Evolutionary conservation across 1,284 basidiomycete species (phyloP).

Genomic region (Moniliophthora roreri): DNA sequence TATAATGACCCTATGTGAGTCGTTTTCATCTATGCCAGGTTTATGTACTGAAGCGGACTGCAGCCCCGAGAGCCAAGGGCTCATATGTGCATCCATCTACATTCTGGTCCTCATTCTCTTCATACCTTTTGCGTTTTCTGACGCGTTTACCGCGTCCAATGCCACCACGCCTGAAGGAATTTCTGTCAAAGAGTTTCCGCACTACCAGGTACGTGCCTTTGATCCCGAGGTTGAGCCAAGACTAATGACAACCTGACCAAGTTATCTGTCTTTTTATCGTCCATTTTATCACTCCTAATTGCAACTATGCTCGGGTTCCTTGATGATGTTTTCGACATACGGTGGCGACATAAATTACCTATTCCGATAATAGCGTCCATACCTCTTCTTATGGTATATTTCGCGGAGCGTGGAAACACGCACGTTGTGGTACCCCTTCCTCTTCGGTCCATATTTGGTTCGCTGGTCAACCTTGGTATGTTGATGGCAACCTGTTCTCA

Average conservation of each 20-base stretch:
- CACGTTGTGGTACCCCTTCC: conserved; percentile 93
- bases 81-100: conserved; percentile 89
- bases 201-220: conserved; percentile 68
- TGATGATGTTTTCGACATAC: conserved; percentile 98
- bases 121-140: conserved; percentile 87
- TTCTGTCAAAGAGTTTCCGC: conserved; percentile 74
- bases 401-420: conserved; percentile 91
- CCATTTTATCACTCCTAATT: conserved; percentile 85
- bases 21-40: conserved; percentile 3
- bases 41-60: neutral
- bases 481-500: conserved; percentile 11
- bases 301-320: conserved; percentile 95
- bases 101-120: conserved; percentile 84
- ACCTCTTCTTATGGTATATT: conserved; percentile 95
- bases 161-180: conserved; percentile 56
- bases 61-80: conserved; percentile 92
- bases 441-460: conserved; percentile 68
- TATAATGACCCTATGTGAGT: conserved; percentile 74
- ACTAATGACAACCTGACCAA: conserved; percentile 28
- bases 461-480: conserved; percentile 86
- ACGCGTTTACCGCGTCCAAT: conserved; percentile 45
- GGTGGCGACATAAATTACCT: conserved; percentile 97
- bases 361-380: conserved; percentile 96
- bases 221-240: neutral
- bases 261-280: conserved; percentile 92